A percentile compares a stretch with the other conserved stretches of the same genome.
Conservation (phyloP, 768 basidiomycete genomes). For the Leucocoprinus sp. region DNA sequence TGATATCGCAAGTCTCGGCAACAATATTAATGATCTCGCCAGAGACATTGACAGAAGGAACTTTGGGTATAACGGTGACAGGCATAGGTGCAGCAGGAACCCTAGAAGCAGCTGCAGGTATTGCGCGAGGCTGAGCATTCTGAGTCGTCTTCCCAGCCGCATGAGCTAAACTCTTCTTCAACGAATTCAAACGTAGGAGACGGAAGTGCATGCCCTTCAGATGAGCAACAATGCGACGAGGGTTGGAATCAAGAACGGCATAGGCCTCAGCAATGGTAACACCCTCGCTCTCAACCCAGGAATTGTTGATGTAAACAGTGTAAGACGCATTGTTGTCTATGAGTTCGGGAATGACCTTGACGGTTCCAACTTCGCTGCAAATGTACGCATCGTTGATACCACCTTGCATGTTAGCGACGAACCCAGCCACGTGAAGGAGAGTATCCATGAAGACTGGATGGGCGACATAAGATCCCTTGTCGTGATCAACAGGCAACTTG, state of each 20-base stretch:
- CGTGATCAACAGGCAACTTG: conserved; percentile 14
- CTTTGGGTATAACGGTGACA: background rate
- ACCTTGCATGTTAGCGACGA: conserved; percentile 54
- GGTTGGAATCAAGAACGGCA: conserved; percentile 40
- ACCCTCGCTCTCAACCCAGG: conserved; percentile 10
- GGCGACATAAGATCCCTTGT: conserved; percentile 24
- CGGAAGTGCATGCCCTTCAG: conserved; percentile 51
- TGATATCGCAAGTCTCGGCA: conserved; percentile 33
- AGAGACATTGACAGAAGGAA: conserved; percentile 16
- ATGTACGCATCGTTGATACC: conserved; percentile 49
- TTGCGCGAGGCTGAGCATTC: background rate
- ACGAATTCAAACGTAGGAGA: conserved; percentile 41
- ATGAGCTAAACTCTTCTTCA: conserved; percentile 37
- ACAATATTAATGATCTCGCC: conserved; percentile 28
- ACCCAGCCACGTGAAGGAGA: conserved; percentile 62
- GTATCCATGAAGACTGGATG: conserved; percentile 61
- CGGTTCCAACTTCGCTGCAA: conserved; percentile 45
- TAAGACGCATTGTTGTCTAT: conserved; percentile 16
- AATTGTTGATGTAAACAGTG: conserved; percentile 13
- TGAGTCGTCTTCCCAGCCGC: conserved; percentile 19
- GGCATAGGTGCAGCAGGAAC: background rate
- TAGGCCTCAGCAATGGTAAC: conserved; percentile 20
- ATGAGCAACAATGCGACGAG: conserved; percentile 41
- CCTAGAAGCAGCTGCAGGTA: background rate
- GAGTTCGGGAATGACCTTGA: conserved; percentile 37